A percentile compares a stretch with the other conserved stretches of the same genome.
phyloP scores from a whole-genome alignment of 176 grass and related monocot genomes.

The Chrysopogon serrulatus region DNA sequence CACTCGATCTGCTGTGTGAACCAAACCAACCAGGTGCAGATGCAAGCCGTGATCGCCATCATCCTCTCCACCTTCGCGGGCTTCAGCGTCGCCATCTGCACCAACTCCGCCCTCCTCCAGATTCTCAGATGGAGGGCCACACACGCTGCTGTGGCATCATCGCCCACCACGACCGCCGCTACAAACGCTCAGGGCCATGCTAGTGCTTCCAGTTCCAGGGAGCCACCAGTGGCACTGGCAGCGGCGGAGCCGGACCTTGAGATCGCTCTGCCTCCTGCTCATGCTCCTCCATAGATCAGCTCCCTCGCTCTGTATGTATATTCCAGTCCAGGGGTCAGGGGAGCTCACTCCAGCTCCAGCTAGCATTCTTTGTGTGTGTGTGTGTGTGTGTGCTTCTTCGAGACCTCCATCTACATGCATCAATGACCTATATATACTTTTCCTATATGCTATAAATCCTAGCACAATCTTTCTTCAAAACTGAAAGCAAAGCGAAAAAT shows the following conservation, averaged over 20 bases:
- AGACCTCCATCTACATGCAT: neutral
- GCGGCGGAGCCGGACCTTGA: neutral
- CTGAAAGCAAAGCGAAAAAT: neutral
- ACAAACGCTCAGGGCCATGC: too few species aligned
- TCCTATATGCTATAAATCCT: neutral
- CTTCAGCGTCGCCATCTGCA: constrained; percentile 38
- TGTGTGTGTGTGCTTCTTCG: too few species aligned
- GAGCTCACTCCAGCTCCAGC: neutral
- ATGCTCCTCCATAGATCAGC: neutral
- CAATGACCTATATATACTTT: neutral
- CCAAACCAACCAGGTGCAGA: neutral
- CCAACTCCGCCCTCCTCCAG: constrained; percentile 34
- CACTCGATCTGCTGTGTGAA: neutral
- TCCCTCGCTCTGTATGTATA: neutral
- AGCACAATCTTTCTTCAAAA: neutral
- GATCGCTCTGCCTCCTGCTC: neutral
- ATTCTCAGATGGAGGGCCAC: constrained; percentile 33
- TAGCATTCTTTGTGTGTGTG: neutral
- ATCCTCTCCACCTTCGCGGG: constrained; percentile 53
- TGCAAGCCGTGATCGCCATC: constrained; percentile 48
- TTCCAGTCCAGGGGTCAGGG: too few species aligned
- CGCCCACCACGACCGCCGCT: too few species aligned
- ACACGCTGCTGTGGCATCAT: neutral
- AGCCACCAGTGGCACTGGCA: neutral
- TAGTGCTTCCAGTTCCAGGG: neutral